Conservation (phyloP, 2,329 filamentous ascomycete species). For the Acarospora socialis region DNA sequence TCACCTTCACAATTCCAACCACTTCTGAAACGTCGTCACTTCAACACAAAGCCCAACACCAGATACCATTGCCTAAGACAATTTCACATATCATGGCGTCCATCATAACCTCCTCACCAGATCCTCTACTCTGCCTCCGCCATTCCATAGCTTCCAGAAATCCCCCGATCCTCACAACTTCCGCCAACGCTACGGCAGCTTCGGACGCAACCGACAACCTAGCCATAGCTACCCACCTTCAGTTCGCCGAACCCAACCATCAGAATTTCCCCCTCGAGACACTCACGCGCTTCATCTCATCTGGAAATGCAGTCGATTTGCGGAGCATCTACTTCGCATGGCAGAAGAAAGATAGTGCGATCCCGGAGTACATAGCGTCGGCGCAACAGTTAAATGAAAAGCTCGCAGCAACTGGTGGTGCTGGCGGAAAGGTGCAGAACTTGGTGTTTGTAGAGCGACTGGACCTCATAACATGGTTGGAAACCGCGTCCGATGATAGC, state of each 20-base stretch:
- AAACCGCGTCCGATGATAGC: slow-evolving; percentile 76
- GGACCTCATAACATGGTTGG: slow-evolving; percentile 85
- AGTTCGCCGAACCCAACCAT: slow-evolving; percentile 47
- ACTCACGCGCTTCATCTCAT: slow-evolving; percentile 77
- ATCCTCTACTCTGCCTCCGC: slow-evolving; percentile 72
- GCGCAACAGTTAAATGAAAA: slow-evolving; percentile 70
- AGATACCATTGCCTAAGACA: too few species aligned
- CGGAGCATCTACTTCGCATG: slow-evolving; percentile 94
- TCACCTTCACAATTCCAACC: too few species aligned
- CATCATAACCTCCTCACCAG: slow-evolving; percentile 39
- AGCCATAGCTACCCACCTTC: slow-evolving; percentile 62
- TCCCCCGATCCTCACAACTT: slow-evolving; percentile 59
- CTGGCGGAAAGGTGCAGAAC: slow-evolving; percentile 62
- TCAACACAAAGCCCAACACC: too few species aligned
- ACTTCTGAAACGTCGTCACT: too few species aligned
- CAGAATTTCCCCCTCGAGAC: slow-evolving; percentile 54
- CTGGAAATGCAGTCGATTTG: slow-evolving; percentile 60
- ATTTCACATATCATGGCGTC: slow-evolving; percentile 48
- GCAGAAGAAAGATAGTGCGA: slow-evolving; percentile 79
- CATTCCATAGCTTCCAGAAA: slow-evolving; percentile 61
- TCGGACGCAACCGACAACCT: slow-evolving; percentile 49
- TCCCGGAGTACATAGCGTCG: slow-evolving; percentile 80
- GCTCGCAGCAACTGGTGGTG: slow-evolving; percentile 39
- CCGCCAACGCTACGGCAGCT: slow-evolving; percentile 46
- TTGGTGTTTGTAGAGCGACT: slow-evolving; percentile 82